Percentiles rank a stretch among this genome's conserved stretches.
Conservation (phyloP, 1,139 yeast species). For the Meyerozyma smithsonii region DNA sequence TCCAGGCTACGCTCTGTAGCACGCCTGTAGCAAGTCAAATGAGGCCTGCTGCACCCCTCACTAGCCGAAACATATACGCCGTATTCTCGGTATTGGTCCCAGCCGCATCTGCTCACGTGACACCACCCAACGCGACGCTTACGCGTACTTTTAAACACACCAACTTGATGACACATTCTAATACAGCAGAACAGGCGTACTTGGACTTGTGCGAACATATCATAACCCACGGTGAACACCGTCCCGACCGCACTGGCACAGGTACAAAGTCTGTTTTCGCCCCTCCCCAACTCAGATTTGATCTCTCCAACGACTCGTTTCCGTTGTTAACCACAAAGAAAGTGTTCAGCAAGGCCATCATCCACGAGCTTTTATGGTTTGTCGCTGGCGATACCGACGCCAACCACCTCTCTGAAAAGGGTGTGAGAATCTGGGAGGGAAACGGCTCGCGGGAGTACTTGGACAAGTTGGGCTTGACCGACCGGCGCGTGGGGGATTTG, state of each 20-base stretch:
- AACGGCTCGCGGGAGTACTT: slow-evolving; percentile 93
- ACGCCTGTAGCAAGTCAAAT: too few relatives aligned
- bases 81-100: too few relatives aligned
- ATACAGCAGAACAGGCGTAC: slow-evolving; percentile 74
- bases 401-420: slow-evolving; percentile 67
- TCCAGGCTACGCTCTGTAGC: too few relatives aligned
- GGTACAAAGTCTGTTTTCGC: slow-evolving; percentile 90
- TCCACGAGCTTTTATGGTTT: slow-evolving; percentile 91
- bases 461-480: slow-evolving; percentile 72
- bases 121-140: not conserved
- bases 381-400: slow-evolving; percentile 88
- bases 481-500: slow-evolving; percentile 87
- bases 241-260: slow-evolving; percentile 96
- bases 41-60: too few relatives aligned
- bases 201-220: slow-evolving; percentile 75
- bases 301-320: slow-evolving; percentile 62
- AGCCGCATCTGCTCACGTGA: not conserved
- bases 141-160: not conserved
- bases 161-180: slow-evolving; percentile 23
- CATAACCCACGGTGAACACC: slow-evolving; percentile 76
- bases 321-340: slow-evolving; percentile 91
- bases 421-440: slow-evolving; percentile 97
- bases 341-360: slow-evolving; percentile 84
- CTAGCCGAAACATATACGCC: too few relatives aligned
- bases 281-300: slow-evolving; percentile 91